Evolutionary conservation across 2,329 filamentous ascomycete genomes (phyloP), one percentile per base, ranked within the genome.

Genomic region (Monilinia aucupariae): DNA sequence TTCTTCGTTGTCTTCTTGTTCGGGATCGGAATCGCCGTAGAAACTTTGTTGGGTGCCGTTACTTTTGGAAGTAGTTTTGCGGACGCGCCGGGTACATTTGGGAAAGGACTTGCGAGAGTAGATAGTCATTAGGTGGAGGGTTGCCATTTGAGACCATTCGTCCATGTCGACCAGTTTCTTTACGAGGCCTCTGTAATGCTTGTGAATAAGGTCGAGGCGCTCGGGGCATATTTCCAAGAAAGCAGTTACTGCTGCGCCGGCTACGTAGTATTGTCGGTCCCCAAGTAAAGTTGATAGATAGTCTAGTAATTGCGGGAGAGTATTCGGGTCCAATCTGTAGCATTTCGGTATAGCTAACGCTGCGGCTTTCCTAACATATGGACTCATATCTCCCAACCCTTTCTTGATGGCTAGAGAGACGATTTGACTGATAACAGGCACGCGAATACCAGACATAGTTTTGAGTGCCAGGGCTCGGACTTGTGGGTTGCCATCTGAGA

Each of bases 151-250:
- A 49, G 92, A 90, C 94, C 94, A 99, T 77, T 99, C 94, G 72
- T 99, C 94, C 94, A 99, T 99, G 74, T 99, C 94, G 30, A 97
- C 91, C 59, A 97, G 78, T 79, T 97, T 96, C 75, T 86, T 90
- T 66, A 96, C 87, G 66, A 99, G 78, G 43, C 84, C 81, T 58
- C 91, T 85, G 76, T 97, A 99, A 73, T 96, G 89, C 68, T 89
- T 87, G 76, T 99, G 94, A 69, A 99, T 86, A 64, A 99, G 78
- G 73, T 97, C 92, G 67, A 96, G 82, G 61, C 89, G 82, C 20
- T 96, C 88, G 0, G 94, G 92, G 68, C 93, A 97, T 34, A 97
- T 81, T 68, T 96, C 91, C 75, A 96, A 76, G 71, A 96, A 97
- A 0, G 94, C 90, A 45, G 88, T 85, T 4, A 97, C 91, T 0